Evolutionary conservation across 2,329 filamentous ascomycete species (phyloP), one percentile per base, ranked within the genome.

Genomic region (Aspergillus fumigatiaffinis): DNA sequence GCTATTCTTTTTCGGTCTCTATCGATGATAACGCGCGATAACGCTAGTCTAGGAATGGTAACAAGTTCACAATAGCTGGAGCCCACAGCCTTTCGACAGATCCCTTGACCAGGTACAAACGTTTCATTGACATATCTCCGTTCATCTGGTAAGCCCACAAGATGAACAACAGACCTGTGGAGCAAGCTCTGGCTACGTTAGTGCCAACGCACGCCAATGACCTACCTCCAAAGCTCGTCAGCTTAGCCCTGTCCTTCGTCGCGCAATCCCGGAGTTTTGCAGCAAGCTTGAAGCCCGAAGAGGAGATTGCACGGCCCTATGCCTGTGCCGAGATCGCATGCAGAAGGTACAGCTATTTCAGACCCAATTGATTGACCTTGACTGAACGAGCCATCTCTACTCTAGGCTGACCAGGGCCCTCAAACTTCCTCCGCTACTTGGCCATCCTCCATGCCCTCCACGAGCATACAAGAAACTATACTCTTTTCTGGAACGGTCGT

Each of bases 311-410:
- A n/a, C 84, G 92, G 21, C 82, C 84, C 4, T 94, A 94, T 72
- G 89, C 88, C 3, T 96, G 92, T 71, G 89, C 90, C 14, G 88
- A 96, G 74, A 84, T 99, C 59, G 94, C 94, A 21, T 97, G 92
- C 70, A 91, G 93, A 66, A 85, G 90, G 89, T 90, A 76, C 48
- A 65, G 10, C 2, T 8, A 20, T 17, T n/a, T 26, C 14, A 25
- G 8, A 1, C 17, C 17, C 4, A 0, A 35, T 25, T 4, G 44
- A 50, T 26, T 29, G 5, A n/a, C 2, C 12, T 7, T 2, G 38
- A 38, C 55, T 59, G n/a, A 58, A 26, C 14, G 46, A 50, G 28
- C 10, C 12, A 50, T 51, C 9, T 17, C 0, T 29, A 8, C 32
- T n/a, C 4, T 57, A 91, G 91, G 53, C 80, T 96, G 42, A 92